phyloP scores from a whole-genome alignment of 345 rosid species.

The Bretschneidera sinensis region DNA sequence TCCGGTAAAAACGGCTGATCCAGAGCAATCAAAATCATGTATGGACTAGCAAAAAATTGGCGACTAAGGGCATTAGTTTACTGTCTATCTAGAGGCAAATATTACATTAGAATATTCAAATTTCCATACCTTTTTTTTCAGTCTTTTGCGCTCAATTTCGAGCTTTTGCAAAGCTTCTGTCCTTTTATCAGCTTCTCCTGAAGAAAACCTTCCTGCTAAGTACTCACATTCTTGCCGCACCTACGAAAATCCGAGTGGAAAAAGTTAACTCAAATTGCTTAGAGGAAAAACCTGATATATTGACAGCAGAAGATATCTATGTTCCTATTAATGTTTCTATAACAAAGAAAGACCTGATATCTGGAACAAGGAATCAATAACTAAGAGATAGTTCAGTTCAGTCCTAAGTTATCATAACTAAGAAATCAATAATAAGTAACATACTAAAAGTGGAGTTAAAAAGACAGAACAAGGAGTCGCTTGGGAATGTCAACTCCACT shows the following conservation, averaged over 20 bases:
- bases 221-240: slow-evolving; percentile 75
- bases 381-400: too few species aligned
- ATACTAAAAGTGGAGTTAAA: too few species aligned
- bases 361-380: too few species aligned
- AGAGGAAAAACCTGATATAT: too few species aligned
- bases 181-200: slow-evolving; percentile 40
- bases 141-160: slow-evolving; percentile 39
- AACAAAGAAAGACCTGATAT: too few species aligned
- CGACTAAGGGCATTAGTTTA: too few species aligned
- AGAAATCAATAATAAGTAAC: too few species aligned
- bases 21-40: not conserved
- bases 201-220: slow-evolving; percentile 55
- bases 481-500: too few species aligned
- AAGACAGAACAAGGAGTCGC: too few species aligned
- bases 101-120: not conserved
- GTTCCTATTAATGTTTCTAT: too few species aligned
- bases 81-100: not conserved
- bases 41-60: too few species aligned
- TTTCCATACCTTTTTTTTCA: slow-evolving; percentile 58
- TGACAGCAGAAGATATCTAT: not conserved
- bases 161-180: slow-evolving; percentile 40
- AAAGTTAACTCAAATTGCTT: not conserved
- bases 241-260: slow-evolving; percentile 26
- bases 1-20: not conserved
- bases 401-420: too few species aligned